Evolutionary conservation across 306 rosid species (phyloP), one percentile per base, ranked within the genome.

Genomic region (Cicer arietinum): DNA sequence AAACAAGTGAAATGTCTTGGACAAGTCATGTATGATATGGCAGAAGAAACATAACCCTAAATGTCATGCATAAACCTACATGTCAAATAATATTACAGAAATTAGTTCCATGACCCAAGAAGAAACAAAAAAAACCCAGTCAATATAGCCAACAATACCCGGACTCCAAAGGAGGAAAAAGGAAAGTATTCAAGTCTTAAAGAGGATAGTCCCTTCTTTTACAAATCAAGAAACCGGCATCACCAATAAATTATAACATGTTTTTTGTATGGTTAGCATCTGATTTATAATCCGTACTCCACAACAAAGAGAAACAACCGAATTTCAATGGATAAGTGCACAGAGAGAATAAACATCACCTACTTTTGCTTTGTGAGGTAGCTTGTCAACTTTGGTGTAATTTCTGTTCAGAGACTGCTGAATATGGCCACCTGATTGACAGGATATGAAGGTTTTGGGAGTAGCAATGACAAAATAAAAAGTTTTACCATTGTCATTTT

Each of bases 21-120:
- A 48, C 44, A 75, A 37, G 42, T 69, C 76, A 67, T 68, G 45
- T 2, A 80, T 37, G 40, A 62, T 45, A 18, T 13, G 57, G 61
- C 47, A 45, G 66, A 62, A 53, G 47, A 39, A 67, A 18, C 47
- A 52, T 42, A 10, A 43, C 48, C 47, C 51, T 69, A 62, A 68
- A 44, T 35, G 67, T 47, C 73, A 75, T 16, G 41, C 77, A 62
- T 43, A 57, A 67, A 47, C 22, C 48, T 57, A 47, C 30, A 17
- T 22, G 60, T 48, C 73, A 75, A 60, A 60, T 16, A 68, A 68
- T 68, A 57, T 42, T 68, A 41, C n/a, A 43, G 80, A 80, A 68
- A 42, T 13, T 25, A 74, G 50, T 41, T 67, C 41, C 56, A 74
- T 11, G 42, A 74, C 42, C 70, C 69, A 73, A 9, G 60, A 65